These are phyloP conservation scores for Panaeolus cyanescens DNA, from an alignment of 768 basidiomycete genomes.

Conservation along the genomic window DNA sequence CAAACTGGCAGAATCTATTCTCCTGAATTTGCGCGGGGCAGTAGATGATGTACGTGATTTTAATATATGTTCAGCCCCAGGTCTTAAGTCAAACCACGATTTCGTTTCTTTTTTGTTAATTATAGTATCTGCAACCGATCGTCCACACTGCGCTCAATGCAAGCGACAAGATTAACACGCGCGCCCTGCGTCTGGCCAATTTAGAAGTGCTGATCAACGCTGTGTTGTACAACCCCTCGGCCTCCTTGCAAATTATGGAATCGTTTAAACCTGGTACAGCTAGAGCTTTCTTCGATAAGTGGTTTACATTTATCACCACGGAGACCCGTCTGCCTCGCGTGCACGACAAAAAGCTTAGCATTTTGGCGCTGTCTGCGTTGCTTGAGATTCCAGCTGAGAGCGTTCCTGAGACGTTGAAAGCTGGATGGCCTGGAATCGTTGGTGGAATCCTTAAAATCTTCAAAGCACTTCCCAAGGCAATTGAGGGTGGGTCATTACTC, in stretches of 20 bases:
- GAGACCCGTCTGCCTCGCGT: constrained; percentile 72
- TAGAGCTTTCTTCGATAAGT: constrained; percentile 79
- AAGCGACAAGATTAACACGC: constrained; percentile 63
- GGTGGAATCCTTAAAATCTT: constrained; percentile 72
- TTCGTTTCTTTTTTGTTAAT: constrained; percentile 5
- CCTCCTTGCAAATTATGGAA: constrained; percentile 78
- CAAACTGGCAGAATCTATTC: constrained; percentile 80
- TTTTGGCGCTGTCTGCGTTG: constrained; percentile 74
- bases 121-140: constrained; percentile 65
- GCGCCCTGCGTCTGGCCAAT: constrained; percentile 70
- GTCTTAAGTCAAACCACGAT: not conserved
- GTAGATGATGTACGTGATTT: constrained; percentile 68
- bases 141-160: constrained; percentile 61
- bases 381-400: constrained; percentile 64
- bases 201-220: constrained; percentile 83
- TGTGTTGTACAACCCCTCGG: constrained; percentile 81
- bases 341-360: constrained; percentile 86
- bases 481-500: constrained; percentile 52
- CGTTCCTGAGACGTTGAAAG: constrained; percentile 61
- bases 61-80: not conserved
- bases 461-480: constrained; percentile 75
- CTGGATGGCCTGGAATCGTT: constrained; percentile 79
- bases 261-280: constrained; percentile 55
- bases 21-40: constrained; percentile 77
- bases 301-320: constrained; percentile 76